phyloP scores from a whole-genome alignment of 805 yeast species.

The Ogataea nakhonphanomensis region DNA sequence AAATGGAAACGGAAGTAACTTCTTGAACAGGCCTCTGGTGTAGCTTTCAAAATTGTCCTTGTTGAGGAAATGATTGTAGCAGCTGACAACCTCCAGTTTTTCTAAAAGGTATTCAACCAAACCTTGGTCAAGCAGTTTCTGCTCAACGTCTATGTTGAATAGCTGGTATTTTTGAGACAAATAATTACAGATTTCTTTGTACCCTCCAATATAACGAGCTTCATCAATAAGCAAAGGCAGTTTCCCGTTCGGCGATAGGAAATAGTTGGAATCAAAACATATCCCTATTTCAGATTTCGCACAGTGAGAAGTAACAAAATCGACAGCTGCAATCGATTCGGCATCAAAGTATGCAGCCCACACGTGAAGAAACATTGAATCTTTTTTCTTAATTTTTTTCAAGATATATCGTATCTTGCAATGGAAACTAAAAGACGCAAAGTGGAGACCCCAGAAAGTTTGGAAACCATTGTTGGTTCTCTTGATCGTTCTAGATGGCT shows the following conservation, averaged over 20 bases:
- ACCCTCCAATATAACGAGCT: slow-evolving; percentile 37
- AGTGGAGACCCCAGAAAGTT: slow-evolving; percentile 55
- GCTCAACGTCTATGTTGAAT: slow-evolving; percentile 4
- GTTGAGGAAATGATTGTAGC: slow-evolving; percentile 55
- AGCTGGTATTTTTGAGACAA: slow-evolving; percentile 18
- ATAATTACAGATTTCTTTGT: slow-evolving; percentile 35
- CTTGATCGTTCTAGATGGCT: slow-evolving; percentile 56
- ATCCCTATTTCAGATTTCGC: slow-evolving; percentile 32
- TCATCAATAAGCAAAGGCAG: slow-evolving; percentile 45
- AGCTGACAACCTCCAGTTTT: slow-evolving; percentile 45
- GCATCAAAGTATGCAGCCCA: slow-evolving; percentile 62
- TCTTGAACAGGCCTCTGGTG: slow-evolving; percentile 52
- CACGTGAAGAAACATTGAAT: slow-evolving; percentile 33
- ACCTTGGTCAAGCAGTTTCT: slow-evolving; percentile 39
- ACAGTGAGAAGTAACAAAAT: slow-evolving; percentile 36
- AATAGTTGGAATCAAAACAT: slow-evolving; percentile 57
- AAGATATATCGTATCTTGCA: not conserved
- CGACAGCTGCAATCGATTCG: slow-evolving; percentile 45
- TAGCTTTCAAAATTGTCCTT: slow-evolving; percentile 56
- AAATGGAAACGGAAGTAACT: slow-evolving; percentile 65
- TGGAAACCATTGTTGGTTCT: slow-evolving; percentile 1
- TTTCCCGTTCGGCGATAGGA: slow-evolving; percentile 44
- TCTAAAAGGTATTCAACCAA: slow-evolving; percentile 40
- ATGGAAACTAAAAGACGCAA: slow-evolving; percentile 21
- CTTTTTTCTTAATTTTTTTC: slow-evolving; percentile 9